Conservation (phyloP, 176 grass and related monocot genomes). For the Rhynchospora breviuscula region DNA sequence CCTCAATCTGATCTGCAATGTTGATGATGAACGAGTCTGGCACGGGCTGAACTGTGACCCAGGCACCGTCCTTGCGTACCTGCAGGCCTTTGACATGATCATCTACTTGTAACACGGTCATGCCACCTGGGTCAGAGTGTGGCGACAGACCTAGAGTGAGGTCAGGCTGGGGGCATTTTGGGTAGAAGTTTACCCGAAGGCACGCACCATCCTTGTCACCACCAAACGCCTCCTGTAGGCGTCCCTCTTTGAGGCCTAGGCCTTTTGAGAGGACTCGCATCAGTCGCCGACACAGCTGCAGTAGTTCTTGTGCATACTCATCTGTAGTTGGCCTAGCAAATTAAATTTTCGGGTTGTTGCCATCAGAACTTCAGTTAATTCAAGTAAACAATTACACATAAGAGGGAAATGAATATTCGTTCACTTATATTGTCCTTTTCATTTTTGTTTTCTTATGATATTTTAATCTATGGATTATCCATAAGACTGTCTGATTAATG, state of each 20-base stretch:
- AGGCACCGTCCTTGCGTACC: slow-evolving; percentile 35
- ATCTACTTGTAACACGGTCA: slow-evolving; percentile 74
- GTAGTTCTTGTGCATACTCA: slow-evolving; percentile 53
- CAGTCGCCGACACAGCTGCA: slow-evolving; percentile 39
- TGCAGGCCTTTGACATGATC: slow-evolving; percentile 65
- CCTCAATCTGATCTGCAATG: slow-evolving; percentile 81
- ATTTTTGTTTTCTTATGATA: not conserved
- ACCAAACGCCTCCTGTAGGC: slow-evolving; percentile 52
- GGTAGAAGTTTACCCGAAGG: slow-evolving; percentile 74
- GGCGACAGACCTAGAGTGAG: slow-evolving; percentile 63
- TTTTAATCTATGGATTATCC: not conserved
- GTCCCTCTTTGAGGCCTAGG: slow-evolving; percentile 37
- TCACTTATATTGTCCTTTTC: not conserved
- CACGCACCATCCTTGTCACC: slow-evolving; percentile 45
- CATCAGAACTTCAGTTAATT: not conserved
- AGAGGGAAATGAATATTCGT: too few species aligned
- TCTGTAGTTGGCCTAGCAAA: slow-evolving; percentile 48
- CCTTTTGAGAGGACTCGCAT: slow-evolving; percentile 45
- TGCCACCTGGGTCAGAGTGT: slow-evolving; percentile 82
- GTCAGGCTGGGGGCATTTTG: slow-evolving; percentile 79
- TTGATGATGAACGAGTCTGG: slow-evolving; percentile 69
- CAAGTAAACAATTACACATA: not conserved
- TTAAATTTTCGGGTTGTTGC: not conserved
- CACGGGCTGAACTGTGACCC: slow-evolving; percentile 61
- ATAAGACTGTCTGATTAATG: not conserved